A percentile compares a stretch with the other conserved stretches of the same genome.
Conservation (phyloP, 805 yeast genomes). For the Ogataea paradorogensis region DNA sequence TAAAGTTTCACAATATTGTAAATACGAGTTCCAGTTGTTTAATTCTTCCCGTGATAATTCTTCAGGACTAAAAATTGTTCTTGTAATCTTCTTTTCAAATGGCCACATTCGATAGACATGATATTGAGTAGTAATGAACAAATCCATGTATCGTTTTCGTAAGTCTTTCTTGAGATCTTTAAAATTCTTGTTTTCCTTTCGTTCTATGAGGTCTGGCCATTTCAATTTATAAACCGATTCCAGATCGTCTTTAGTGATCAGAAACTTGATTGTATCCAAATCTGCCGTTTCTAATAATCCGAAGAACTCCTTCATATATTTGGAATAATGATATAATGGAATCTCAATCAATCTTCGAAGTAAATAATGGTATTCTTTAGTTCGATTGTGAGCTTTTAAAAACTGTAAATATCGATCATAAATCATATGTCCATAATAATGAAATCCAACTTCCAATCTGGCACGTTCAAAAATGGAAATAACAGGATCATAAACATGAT, state of each 20-base stretch:
- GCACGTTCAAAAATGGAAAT: constrained; percentile 44
- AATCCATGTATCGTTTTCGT: constrained; percentile 49
- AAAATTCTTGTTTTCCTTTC: constrained; percentile 13
- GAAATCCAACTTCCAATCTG: constrained; percentile 47
- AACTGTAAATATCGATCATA: constrained; percentile 49
- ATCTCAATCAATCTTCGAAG: constrained; percentile 50
- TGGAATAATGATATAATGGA: constrained; percentile 53
- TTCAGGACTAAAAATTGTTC: constrained; percentile 39
- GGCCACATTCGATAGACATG: constrained; percentile 46
- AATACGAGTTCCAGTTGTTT: constrained; percentile 56
- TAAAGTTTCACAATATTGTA: constrained; percentile 48
- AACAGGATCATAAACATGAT: constrained; percentile 32
- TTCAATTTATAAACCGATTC: constrained; percentile 13
- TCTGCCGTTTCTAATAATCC: constrained; percentile 35
- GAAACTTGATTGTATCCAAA: constrained; percentile 25
- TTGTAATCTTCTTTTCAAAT: constrained; percentile 43
- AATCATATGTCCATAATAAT: constrained; percentile 49
- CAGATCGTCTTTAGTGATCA: constrained; percentile 26
- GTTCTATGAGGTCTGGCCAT: constrained; percentile 27
- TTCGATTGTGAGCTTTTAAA: constrained; percentile 29
- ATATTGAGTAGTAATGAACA: constrained; percentile 54
- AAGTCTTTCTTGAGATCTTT: constrained; percentile 37
- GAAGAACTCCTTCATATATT: constrained; percentile 41
- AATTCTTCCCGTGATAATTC: constrained; percentile 42
- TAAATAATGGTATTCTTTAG: constrained; percentile 38